A percentile compares a stretch with the other conserved stretches of the same genome.
Conservation (phyloP, 2,329 filamentous ascomycete species). For the Colletotrichum sp. region DNA sequence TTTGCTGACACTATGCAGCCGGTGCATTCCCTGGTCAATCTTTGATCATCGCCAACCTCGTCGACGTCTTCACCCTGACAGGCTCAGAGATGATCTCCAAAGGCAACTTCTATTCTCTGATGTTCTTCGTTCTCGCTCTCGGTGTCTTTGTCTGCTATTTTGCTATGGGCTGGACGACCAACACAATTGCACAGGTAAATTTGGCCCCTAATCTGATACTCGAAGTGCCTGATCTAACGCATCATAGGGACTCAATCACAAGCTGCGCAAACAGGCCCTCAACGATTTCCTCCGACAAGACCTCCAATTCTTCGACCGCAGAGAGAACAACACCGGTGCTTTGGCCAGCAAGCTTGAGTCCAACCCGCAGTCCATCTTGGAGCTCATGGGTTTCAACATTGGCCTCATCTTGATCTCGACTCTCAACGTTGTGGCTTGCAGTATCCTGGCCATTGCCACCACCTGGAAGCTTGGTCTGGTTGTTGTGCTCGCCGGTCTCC, state of each 20-base stretch:
- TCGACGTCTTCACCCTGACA: conserved; percentile 44
- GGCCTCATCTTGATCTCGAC: conserved; percentile 42
- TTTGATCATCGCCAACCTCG: conserved; percentile 44
- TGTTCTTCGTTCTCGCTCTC: conserved; percentile 58
- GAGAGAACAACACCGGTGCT: conserved; percentile 44
- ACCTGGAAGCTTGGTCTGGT: conserved; percentile 56
- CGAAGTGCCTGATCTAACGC: not conserved
- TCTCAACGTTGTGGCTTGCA: conserved; percentile 41
- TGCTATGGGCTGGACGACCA: conserved; percentile 38
- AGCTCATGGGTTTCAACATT: conserved; percentile 48
- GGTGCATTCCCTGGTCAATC: conserved; percentile 48
- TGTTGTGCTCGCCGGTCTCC: conserved; percentile 47
- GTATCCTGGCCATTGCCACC: conserved; percentile 46
- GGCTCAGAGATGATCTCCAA: conserved; percentile 35
- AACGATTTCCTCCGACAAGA: conserved; percentile 43
- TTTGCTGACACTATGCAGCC: conserved; percentile 21
- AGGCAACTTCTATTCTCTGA: conserved; percentile 59
- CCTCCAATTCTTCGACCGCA: conserved; percentile 46
- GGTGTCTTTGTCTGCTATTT: conserved; percentile 51
- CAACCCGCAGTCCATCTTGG: conserved; percentile 42
- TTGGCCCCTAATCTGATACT: not conserved
- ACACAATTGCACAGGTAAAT: conserved; percentile 34
- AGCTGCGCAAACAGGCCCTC: conserved; percentile 32
- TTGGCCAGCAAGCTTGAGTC: conserved; percentile 39
- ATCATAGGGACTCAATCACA: conserved; percentile 23